phyloP scores from a whole-genome alignment of 2,329 filamentous ascomycete genomes.

The Trichoderma gracile region DNA sequence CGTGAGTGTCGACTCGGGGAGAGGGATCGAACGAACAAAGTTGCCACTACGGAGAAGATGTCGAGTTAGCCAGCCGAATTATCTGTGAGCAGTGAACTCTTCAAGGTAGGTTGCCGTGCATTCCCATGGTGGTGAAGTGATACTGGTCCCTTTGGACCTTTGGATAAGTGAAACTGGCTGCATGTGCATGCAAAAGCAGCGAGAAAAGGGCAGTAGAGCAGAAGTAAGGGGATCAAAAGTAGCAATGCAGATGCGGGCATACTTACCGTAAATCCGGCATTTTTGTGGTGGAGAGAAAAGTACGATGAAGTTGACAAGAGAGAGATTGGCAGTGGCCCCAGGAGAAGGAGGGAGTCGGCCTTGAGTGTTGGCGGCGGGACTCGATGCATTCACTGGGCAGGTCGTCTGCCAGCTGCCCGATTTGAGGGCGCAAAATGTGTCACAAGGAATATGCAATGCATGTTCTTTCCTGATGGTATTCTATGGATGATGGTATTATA shows the following conservation, averaged over 20 bases:
- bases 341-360: neutral
- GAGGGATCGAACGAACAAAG: neutral
- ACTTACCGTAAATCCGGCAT: neutral
- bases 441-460: neutral
- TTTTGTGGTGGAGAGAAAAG: neutral
- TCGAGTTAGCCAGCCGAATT: neutral
- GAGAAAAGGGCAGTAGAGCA: neutral
- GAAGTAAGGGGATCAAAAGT: too few species aligned
- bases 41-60: neutral
- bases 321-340: neutral
- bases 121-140: too few species aligned
- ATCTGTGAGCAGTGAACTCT: too few species aligned
- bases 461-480: too few species aligned
- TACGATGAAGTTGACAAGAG: neutral
- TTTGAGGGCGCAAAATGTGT: neutral
- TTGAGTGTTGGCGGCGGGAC: neutral
- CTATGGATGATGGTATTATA: too few species aligned
- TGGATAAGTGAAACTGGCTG: too few species aligned
- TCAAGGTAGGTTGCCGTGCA: too few species aligned
- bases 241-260: too few species aligned
- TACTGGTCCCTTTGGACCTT: too few species aligned
- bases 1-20: neutral
- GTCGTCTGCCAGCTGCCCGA: neutral
- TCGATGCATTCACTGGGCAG: neutral
- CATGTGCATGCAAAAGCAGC: too few species aligned